Evolutionary conservation across 495 filamentous ascomycete genomes (phyloP).

Genomic region (Cercophora samala): DNA sequence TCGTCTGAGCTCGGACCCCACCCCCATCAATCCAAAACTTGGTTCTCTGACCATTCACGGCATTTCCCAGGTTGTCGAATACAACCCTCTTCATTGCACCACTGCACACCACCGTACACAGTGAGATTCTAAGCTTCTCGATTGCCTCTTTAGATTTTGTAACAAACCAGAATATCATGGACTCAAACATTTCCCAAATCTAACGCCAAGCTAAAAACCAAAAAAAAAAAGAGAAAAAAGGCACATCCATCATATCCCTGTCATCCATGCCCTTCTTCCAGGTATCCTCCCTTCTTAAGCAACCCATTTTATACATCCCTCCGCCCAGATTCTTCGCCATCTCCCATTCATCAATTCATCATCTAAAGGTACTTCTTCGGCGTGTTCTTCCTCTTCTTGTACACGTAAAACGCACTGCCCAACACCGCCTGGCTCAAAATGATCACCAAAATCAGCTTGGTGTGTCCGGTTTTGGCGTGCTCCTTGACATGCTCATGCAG

Average conservation of each 20-base stretch:
- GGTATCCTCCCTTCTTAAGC: background rate
- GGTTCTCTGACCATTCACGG: background rate
- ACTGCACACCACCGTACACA: background rate
- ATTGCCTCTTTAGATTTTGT: background rate
- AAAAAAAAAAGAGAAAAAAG: background rate
- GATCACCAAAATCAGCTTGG: constrained; percentile 68
- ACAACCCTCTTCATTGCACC: background rate
- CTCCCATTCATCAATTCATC: background rate
- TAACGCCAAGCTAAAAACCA: background rate
- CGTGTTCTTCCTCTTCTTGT: constrained; percentile 74
- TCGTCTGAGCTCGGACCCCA: background rate
- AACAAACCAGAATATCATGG: background rate
- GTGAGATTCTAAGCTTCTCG: background rate
- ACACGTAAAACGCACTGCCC: constrained; percentile 65
- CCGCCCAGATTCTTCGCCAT: background rate
- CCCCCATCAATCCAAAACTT: background rate
- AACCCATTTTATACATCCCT: background rate
- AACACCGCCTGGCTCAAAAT: constrained; percentile 73
- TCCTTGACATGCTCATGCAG: constrained; percentile 57
- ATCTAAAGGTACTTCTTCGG: constrained; percentile 89
- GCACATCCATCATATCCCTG: background rate
- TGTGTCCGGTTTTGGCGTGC: constrained; percentile 61
- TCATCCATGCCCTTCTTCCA: background rate
- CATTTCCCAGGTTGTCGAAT: background rate
- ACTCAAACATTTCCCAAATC: background rate